Percentiles rank a stretch among this genome's conserved stretches.
phyloP scores from a whole-genome alignment of 1,284 basidiomycete genomes.

The Phellopilus nigrolimitatus region DNA sequence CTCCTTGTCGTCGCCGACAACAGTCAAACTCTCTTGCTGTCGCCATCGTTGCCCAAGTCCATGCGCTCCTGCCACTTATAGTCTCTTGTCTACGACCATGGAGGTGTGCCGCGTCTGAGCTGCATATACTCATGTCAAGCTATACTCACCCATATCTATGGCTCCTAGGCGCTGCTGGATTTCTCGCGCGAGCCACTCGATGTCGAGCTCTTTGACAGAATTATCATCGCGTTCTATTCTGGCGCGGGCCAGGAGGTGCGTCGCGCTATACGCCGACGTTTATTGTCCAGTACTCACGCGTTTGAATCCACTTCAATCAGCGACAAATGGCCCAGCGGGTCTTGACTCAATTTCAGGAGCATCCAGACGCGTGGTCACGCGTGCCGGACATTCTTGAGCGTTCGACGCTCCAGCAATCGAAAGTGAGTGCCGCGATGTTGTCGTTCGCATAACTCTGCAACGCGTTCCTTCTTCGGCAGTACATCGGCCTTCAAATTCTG shows the following conservation, averaged over 20 bases:
- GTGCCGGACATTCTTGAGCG: slow-evolving; percentile 92
- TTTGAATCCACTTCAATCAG: slow-evolving; percentile 37
- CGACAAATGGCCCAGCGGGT: slow-evolving; percentile 89
- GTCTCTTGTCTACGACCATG: not conserved
- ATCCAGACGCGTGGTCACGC: slow-evolving; percentile 95
- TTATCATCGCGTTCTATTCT: slow-evolving; percentile 80
- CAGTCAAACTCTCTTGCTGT: not conserved
- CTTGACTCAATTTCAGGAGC: slow-evolving; percentile 94
- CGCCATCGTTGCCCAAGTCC: not conserved
- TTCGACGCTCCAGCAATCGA: slow-evolving; percentile 84
- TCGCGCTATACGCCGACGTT: slow-evolving; percentile 13
- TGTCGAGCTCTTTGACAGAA: slow-evolving; percentile 78
- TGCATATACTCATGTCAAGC: not conserved
- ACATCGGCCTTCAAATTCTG: slow-evolving; percentile 90
- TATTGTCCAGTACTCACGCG: slow-evolving; percentile 15
- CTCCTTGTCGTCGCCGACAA: not conserved
- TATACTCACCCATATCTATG: not conserved
- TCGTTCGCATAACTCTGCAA: not conserved
- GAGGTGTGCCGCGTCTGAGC: not conserved
- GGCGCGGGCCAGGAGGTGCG: slow-evolving; percentile 71
- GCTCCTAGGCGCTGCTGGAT: slow-evolving; percentile 84
- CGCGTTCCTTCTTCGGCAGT: slow-evolving; percentile 42
- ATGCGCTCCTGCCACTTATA: not conserved
- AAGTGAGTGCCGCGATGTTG: slow-evolving; percentile 51
- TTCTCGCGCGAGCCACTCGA: slow-evolving; percentile 79